A percentile compares a stretch with the other conserved stretches of the same genome.
These are phyloP conservation scores for Alternaria rosae DNA, from an alignment of 2,329 filamentous ascomycete genomes.

Conservation along the genomic window DNA sequence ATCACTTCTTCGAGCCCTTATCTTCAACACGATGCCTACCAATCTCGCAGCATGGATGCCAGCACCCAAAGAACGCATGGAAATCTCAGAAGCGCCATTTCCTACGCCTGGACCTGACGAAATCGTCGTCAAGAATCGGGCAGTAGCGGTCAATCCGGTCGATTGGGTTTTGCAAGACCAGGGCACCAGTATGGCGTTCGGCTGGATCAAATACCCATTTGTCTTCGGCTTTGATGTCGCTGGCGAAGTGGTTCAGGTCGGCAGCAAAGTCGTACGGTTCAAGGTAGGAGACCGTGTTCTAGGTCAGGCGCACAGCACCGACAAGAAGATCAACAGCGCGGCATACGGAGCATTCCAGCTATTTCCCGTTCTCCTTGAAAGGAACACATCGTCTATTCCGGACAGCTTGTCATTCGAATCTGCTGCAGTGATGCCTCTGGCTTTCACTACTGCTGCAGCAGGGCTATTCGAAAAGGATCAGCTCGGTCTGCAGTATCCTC, in stretches of 20 bases:
- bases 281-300: slow-evolving; percentile 53
- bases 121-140: slow-evolving; percentile 51
- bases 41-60: slow-evolving; percentile 7
- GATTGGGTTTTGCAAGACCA: slow-evolving; percentile 50
- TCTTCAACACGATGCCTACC: background rate
- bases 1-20: background rate
- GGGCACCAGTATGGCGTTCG: slow-evolving; percentile 15
- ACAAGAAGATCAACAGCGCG: slow-evolving; percentile 1
- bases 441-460: slow-evolving; percentile 19
- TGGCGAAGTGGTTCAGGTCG: slow-evolving; percentile 54
- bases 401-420: slow-evolving; percentile 54
- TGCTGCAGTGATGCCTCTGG: slow-evolving; percentile 53
- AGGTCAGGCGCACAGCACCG: slow-evolving; percentile 28
- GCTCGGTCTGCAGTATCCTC: slow-evolving; percentile 23
- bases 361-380: slow-evolving; percentile 58
- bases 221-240: slow-evolving; percentile 51
- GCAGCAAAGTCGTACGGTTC: slow-evolving; percentile 51
- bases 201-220: slow-evolving; percentile 19
- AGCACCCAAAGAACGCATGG: slow-evolving; percentile 27
- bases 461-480: slow-evolving; percentile 22
- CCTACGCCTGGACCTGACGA: slow-evolving; percentile 46
- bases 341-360: slow-evolving; percentile 54
- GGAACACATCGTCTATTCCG: slow-evolving; percentile 56
- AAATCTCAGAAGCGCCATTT: slow-evolving; percentile 49
- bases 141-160: slow-evolving; percentile 54